Base-by-base conservation (phyloP, 768 basidiomycete genomes). In the Phallus indusiatus region DNA sequence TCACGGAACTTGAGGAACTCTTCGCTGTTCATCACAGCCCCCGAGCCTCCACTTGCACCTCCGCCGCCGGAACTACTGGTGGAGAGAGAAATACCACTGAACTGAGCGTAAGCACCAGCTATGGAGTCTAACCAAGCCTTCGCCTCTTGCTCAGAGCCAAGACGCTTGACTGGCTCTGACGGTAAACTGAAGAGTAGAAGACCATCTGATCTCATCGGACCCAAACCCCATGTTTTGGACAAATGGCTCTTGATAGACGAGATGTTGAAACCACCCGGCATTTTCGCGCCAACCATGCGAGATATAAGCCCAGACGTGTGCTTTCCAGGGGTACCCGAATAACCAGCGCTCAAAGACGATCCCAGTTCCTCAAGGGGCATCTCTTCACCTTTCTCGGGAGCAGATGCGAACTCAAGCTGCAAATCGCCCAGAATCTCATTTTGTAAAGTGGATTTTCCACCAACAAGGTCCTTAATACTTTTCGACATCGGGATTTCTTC, bases 311-410 rank as follows among this genome's bases (percentile, higher is more conserved):
- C 86, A 49, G 82, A 86, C 12, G 90, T 90, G 74, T 98, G 93
- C 72, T 98, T 99, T 68, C 96, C 96, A 24, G 95, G 83, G 5
- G 78, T 68, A n/a, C 94, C 94, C 42, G 82, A 75, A 74, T 90
- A 90, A 6, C 94, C 94, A 56, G 83, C 77, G 10, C 81, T 78
- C 35, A 98, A 76, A 16, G 90, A 85, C 28, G 92, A 81, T 47
- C 94, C 96, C 10, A 99, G 84, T 69, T 99, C 96, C 65, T 97
- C 94, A 53, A 99, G 82, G 36, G 96, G 88, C 47, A 99, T 81
- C 67, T 99, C 96, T 71, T 99, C 96, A 10, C 90, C 94, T 76
- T 98, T 99, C 76, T 99, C 96, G 0, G 96, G 96, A 1, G 95
- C 92, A 8, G 91, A 90, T 4, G 85, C 67, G 70, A 99, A 99